phyloP scores from a whole-genome alignment of 116 monocot genomes.

The Thalassia testudinum region DNA sequence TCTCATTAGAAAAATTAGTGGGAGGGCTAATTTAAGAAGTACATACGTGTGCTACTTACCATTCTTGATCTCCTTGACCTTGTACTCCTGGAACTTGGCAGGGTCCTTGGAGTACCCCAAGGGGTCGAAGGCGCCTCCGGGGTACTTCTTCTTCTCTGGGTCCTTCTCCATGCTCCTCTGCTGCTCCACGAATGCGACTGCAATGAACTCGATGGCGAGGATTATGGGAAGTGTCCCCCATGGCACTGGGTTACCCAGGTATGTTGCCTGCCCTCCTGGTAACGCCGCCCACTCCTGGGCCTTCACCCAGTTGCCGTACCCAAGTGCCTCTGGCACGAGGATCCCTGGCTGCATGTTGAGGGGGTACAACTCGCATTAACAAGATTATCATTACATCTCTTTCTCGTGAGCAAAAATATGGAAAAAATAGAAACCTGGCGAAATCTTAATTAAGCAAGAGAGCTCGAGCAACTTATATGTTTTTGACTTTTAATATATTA shows the following conservation, averaged over 20 bases:
- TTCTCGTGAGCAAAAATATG: no score
- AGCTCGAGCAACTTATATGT: no score
- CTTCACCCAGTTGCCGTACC: conserved; percentile 92
- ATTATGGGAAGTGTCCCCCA: conserved; percentile 91
- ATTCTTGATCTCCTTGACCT: conserved; percentile 96
- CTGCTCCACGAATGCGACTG: conserved; percentile 88
- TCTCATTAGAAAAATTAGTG: no score
- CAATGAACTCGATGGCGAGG: conserved; percentile 68
- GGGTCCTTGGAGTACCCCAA: conserved; percentile 93
- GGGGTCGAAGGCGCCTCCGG: conserved; percentile 92
- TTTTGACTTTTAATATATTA: no score
- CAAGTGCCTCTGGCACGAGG: conserved; percentile 79
- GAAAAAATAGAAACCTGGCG: neutral
- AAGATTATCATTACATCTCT: no score
- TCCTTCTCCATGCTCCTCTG: conserved; percentile 98
- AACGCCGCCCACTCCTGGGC: conserved; percentile 93
- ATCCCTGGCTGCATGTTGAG: conserved; percentile 49
- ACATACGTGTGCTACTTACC: no score
- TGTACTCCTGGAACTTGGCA: conserved; percentile 61
- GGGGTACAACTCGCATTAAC: neutral
- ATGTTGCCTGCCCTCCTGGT: conserved; percentile 82
- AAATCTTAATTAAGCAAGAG: no score
- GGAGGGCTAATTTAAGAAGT: no score
- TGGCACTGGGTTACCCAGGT: conserved; percentile 87
- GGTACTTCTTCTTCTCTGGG: conserved; percentile 95